Base-by-base conservation (phyloP, 192 early-diverging fungal species). In the Backusella psychrophila region DNA sequence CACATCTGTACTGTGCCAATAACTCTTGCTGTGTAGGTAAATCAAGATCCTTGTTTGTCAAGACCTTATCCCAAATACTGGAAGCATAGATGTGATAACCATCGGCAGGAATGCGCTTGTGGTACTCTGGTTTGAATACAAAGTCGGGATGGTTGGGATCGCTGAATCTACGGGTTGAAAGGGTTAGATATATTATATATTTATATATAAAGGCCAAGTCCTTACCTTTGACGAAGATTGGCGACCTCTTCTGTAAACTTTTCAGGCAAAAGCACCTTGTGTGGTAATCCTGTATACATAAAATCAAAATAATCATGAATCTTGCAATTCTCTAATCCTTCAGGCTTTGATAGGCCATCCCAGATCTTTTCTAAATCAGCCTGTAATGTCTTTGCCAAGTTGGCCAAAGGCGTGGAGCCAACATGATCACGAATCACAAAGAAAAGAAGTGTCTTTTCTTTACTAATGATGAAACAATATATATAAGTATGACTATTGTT, bases 351-450 rank as follows among this genome's bases (percentile, higher is more conserved):
- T 33, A 99, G 84, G 36, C 89, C 85, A n/a, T 83, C 89, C 98
- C 98, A 99, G 75, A 98, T 96, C 67, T 92, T 89, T 75, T 96
- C 90, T 74, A 99, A 82, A 85, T 99, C 96, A 29, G 80, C 87
- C 52, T 85, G 85, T 75, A 99, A 75, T 38, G 94, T 97, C 19
- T 88, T 90, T 29, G 90, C 82, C 26, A 99, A 86, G 77, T 91
- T 96, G 29, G 80, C 87, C 34, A 99, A 82, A 49, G 98, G 94
- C 2, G 97, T 97, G 38, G 90, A 79, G 52, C 92, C 93, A 15
- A 95, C 94, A 80, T 96, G 96, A 81, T 99, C 98, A 79, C 98
- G 92, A 73, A 99, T 95, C 9, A 99, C 96, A 86, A 99, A 97
- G 69, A 97, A 90, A 49, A 99, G 84, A 26, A 96, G 91, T 0